Base-by-base conservation (phyloP, 495 filamentous ascomycete species). In the Parathielavia hyrcaniae region DNA sequence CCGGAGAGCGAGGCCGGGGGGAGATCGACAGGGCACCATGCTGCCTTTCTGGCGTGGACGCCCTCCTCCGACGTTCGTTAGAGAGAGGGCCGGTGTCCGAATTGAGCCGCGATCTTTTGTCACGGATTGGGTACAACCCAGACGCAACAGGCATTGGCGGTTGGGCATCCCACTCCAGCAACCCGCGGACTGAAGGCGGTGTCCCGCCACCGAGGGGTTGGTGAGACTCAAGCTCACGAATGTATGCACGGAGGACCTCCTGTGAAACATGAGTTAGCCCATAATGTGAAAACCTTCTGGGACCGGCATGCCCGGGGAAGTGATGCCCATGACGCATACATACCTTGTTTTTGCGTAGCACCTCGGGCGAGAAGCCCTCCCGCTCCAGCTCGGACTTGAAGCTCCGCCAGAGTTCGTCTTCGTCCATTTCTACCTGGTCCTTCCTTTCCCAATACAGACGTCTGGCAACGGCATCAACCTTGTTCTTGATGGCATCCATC, bases 161-260 rank as follows among this genome's bases (percentile, higher is more conserved):
- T 45, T 40, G 48, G 35, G 17, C 26, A 38, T 48, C 61, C 47
- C 34, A 57, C 48, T 34, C 67, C 10, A 77, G 65, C 32, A 76
- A 63, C 7, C 71, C 72, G 23, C 68, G 74, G 41, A 76, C 72
- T 0, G 72, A 73, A 30, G 74, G 73, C 10, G 75, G 69, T 40
- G 59, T 64, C 44, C 69, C 70, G 60, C 67, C 69, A 36, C 67
- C 62, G 11, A 60, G 51, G 11, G 55, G 64, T 44, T 65, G 59
- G 58, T 71, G 64, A 38, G 73, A 67, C 57, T 81, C 74, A 58
- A 81, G 68, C 65, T 81, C 72, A 20, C 78, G 74, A 50, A 82
- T 81, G 59, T 81, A 81, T 35, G 79, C 78, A 55, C 75, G 71
- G 13, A 82, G 68, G 20, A 81, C 72, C 60, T 80, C 78, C 78